Conservation (phyloP, 2,329 filamentous ascomycete species). For the Epichloe sylvatica region DNA sequence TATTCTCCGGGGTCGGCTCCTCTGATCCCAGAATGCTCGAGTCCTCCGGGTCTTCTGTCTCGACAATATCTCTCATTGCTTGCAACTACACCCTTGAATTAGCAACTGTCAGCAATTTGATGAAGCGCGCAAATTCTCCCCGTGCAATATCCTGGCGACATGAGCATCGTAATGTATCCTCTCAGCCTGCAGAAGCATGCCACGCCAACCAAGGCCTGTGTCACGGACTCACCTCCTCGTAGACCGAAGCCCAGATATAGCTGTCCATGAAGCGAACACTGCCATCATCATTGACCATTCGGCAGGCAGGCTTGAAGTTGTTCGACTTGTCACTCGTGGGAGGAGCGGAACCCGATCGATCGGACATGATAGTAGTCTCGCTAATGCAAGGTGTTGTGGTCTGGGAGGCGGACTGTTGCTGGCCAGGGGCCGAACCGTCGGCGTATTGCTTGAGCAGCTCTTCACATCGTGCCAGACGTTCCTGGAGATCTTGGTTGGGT, state of each 20-base stretch:
- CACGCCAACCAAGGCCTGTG: neutral
- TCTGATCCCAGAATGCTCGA: slow-evolving; percentile 35
- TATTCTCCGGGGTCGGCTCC: slow-evolving; percentile 35
- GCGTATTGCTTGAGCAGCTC: slow-evolving; percentile 45
- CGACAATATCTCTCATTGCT: slow-evolving; percentile 45
- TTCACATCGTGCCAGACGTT: slow-evolving; percentile 44
- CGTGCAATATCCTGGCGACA: neutral
- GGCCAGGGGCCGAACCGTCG: slow-evolving; percentile 16
- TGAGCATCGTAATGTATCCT: neutral
- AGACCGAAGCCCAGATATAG: slow-evolving; percentile 37
- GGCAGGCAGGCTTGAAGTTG: slow-evolving; percentile 33
- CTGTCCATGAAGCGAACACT: slow-evolving; percentile 44
- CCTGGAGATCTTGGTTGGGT: slow-evolving; percentile 48
- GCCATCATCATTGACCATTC: slow-evolving; percentile 41
- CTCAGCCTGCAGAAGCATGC: neutral
- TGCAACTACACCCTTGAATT: slow-evolving; percentile 27
- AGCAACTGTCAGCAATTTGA: slow-evolving; percentile 2
- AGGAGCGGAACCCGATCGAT: slow-evolving; percentile 14
- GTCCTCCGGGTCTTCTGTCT: slow-evolving; percentile 34
- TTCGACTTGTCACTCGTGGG: slow-evolving; percentile 16
- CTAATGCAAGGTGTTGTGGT: slow-evolving; percentile 2
- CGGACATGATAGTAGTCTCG: slow-evolving; percentile 11
- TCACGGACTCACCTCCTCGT: slow-evolving; percentile 36
- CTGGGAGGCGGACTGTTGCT: slow-evolving; percentile 8
- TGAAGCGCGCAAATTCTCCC: neutral